Evolutionary conservation across 1,284 basidiomycete species (phyloP), one percentile per base, ranked within the genome.

Genomic region (Melampsora americana): DNA sequence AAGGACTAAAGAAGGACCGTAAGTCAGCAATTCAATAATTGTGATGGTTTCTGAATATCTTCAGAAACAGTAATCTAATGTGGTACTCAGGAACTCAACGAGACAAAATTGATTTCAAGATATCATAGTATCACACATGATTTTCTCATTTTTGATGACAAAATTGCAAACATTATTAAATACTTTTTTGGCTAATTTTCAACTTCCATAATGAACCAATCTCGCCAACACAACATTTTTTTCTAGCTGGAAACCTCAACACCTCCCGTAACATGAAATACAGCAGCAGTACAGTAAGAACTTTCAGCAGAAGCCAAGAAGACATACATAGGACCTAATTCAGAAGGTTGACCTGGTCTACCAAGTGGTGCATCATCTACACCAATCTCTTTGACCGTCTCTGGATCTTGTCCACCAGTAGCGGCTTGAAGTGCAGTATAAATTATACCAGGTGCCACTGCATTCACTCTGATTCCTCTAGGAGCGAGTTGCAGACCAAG

Each of bases 381-480:
- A 12, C 69, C 69, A 12, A 72, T 64, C 2, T 7, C 44, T 32
- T 65, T 61, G 0, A 72, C 69, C 14, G 69, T 65, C 46, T 72
- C 69, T 50, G 60, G 42, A 9, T 32, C n/a, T 53, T 72, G 69
- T 18, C 35, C 46, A 35, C 71, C 65, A 12, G 80, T 78, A 12
- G 80, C 79, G 1, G 80, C 79, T 69, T 80, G 79, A 23, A 83
- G 77, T 0, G 86, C 85, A 0, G 87, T 87, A 78, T 86, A 84
- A 64, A 88, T 85, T 5, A 86, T 86, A 0, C 87, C 87, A 0
- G 87, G 88, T 0, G 86, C 85, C 78, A 87, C 85, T 0, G 83
- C 85, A 77, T 88, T 88, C 62, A 87, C 87, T 35, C 87, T 84
- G 67, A 89, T 87, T 1, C 86, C 88, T 80, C 87, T 86, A 5